These are phyloP conservation scores for Maudiozyma bulderi DNA, from an alignment of 805 yeast species.

Conservation along the genomic window DNA sequence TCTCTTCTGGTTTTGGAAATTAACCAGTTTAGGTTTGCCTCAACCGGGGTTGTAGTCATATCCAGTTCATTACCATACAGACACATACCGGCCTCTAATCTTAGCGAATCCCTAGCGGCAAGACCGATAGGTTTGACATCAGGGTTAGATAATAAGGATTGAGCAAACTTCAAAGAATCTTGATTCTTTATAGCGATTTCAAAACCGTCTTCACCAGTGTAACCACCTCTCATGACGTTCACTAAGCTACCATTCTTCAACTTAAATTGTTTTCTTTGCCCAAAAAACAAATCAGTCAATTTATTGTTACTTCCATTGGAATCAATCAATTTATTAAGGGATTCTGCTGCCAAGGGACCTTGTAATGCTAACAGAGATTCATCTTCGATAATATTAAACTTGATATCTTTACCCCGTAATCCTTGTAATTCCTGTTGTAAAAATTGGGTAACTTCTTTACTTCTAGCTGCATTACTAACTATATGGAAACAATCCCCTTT, in stretches of 20 bases:
- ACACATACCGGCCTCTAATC: slow-evolving; percentile 98
- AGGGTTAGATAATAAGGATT: slow-evolving; percentile 44
- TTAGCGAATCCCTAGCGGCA: slow-evolving; percentile 94
- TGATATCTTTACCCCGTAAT: slow-evolving; percentile 23
- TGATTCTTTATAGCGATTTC: slow-evolving; percentile 71
- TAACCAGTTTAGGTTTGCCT: slow-evolving; percentile 84
- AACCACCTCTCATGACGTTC: slow-evolving; percentile 91
- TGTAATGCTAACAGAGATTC: slow-evolving; percentile 75
- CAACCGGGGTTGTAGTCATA: slow-evolving; percentile 75
- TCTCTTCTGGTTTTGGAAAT: slow-evolving; percentile 71
- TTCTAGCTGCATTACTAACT: slow-evolving; percentile 94
- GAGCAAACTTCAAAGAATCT: slow-evolving; percentile 52
- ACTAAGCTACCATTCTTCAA: slow-evolving; percentile 34
- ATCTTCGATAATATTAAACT: slow-evolving; percentile 48
- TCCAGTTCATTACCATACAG: slow-evolving; percentile 86
- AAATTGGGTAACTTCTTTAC: slow-evolving; percentile 68
- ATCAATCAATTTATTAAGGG: slow-evolving; percentile 52
- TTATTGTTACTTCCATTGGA: slow-evolving; percentile 20
- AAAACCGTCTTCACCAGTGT: slow-evolving; percentile 98
- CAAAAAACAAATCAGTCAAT: slow-evolving; percentile 60
- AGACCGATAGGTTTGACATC: slow-evolving; percentile 80
- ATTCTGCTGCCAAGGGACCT: slow-evolving; percentile 76
- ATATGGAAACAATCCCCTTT: slow-evolving; percentile 57
- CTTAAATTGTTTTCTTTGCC: slow-evolving; percentile 41
- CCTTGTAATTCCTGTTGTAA: slow-evolving; percentile 41